These are phyloP conservation scores for Akanthomyces dipterigenus DNA, from an alignment of 2,329 filamentous ascomycete species.

Conservation along the genomic window DNA sequence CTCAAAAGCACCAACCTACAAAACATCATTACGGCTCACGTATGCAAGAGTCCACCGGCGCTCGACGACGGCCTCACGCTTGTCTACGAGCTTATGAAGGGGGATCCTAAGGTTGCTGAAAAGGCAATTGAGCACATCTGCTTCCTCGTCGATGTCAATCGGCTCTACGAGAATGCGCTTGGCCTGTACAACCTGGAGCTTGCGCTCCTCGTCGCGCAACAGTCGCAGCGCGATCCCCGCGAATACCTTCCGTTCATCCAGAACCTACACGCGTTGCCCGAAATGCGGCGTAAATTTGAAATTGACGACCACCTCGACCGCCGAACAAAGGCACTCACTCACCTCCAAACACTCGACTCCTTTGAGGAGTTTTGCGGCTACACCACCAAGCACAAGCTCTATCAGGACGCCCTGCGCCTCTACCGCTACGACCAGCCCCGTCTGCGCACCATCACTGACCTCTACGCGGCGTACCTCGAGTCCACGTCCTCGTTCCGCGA, in stretches of 20 bases:
- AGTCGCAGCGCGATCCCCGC: constrained; percentile 89
- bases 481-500: constrained; percentile 72
- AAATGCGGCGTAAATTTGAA: constrained; percentile 65
- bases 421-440: constrained; percentile 74
- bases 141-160: constrained; percentile 90
- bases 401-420: constrained; percentile 67
- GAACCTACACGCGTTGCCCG: constrained; percentile 67
- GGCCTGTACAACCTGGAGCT: constrained; percentile 90
- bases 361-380: constrained; percentile 78
- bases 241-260: constrained; percentile 96
- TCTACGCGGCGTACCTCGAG: constrained; percentile 76
- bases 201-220: constrained; percentile 83
- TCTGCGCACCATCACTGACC: constrained; percentile 60
- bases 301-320: constrained; percentile 86
- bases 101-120: constrained; percentile 68
- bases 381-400: constrained; percentile 70
- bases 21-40: constrained; percentile 89
- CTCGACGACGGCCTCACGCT: constrained; percentile 77
- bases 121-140: constrained; percentile 93
- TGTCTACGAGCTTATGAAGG: constrained; percentile 65
- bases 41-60: constrained; percentile 88
- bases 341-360: constrained; percentile 64
- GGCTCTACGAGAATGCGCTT: constrained; percentile 82
- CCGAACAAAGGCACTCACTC: constrained; percentile 66
- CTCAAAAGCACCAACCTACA: constrained; percentile 64